A percentile compares a stretch with the other conserved stretches of the same genome.
phyloP scores from a whole-genome alignment of 2,329 filamentous ascomycete genomes.

The Xylariaceae sp. region DNA sequence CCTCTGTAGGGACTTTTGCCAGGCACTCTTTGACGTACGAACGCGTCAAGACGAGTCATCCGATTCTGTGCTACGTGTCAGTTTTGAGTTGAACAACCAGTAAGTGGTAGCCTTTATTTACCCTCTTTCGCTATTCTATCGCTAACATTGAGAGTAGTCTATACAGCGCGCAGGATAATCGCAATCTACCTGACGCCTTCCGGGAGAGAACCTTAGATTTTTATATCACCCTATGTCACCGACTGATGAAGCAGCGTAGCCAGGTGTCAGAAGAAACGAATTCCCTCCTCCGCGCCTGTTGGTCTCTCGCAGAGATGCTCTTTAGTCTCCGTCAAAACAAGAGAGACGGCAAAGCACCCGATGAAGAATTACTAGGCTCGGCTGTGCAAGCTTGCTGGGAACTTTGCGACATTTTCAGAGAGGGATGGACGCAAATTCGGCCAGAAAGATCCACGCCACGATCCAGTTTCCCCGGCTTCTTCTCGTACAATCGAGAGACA shows the following conservation, averaged over 20 bases:
- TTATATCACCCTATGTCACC: conserved; percentile 87
- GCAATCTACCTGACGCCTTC: conserved; percentile 77
- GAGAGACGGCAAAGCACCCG: conserved; percentile 63
- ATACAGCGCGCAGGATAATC: conserved; percentile 80
- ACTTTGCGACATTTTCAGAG: conserved; percentile 84
- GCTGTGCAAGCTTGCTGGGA: conserved; percentile 94
- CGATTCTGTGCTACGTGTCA: conserved; percentile 84
- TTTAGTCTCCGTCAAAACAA: conserved; percentile 83
- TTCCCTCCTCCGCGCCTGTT: conserved; percentile 76
- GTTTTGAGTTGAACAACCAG: conserved; percentile 94
- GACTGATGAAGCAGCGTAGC: conserved; percentile 89
- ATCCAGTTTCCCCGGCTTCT: conserved; percentile 71
- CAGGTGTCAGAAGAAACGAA: conserved; percentile 77
- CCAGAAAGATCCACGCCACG: conserved; percentile 82
- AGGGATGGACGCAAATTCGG: conserved; percentile 84
- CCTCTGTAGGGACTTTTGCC: conserved; percentile 86
- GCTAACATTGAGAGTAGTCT: conserved; percentile 42
- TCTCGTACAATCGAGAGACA: conserved; percentile 43
- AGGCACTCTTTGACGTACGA: conserved; percentile 81
- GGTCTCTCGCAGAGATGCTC: conserved; percentile 86
- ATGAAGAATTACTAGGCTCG: conserved; percentile 79
- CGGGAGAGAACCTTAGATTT: conserved; percentile 87
- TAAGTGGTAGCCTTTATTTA: conserved; percentile 36
- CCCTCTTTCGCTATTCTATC: not conserved
- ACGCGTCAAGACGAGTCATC: conserved; percentile 69